A percentile compares a stretch with the other conserved stretches of the same genome.
Evolutionary conservation across 371 early-diverging fungal genomes (phyloP).

Genomic region (Batkoa obscura): DNA sequence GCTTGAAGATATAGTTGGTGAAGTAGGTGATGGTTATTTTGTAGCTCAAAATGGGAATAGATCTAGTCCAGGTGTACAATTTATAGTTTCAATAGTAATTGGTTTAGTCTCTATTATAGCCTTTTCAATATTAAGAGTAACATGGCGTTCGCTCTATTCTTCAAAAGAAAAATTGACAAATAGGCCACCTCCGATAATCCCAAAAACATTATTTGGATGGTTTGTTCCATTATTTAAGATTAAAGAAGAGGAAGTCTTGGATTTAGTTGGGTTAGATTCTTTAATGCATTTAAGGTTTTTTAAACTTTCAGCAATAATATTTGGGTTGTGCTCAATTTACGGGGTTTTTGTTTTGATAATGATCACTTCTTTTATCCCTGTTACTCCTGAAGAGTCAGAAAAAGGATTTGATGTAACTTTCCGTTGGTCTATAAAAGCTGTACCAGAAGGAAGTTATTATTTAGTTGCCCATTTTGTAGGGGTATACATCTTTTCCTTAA

Average conservation of each 20-base stretch:
- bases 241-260: neutral
- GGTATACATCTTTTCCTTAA: neutral
- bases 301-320: neutral
- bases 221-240: neutral
- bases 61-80: neutral
- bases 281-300: conserved; percentile 40
- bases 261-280: conserved; percentile 35
- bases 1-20: neutral
- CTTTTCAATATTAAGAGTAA: neutral
- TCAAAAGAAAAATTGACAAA: neutral
- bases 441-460: neutral
- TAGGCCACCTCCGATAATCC: neutral
- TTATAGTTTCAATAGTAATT: neutral
- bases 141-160: neutral
- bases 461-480: conserved; percentile 3
- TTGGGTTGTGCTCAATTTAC: neutral
- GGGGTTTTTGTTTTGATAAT: neutral
- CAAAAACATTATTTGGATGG: conserved; percentile 2
- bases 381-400: neutral
- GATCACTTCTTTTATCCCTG: neutral
- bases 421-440: neutral
- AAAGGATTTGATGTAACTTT: neutral
- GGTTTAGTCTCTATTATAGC: neutral
- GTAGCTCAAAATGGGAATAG: neutral
- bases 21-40: neutral